Percentiles rank a stretch among this genome's conserved stretches.
phyloP scores from a whole-genome alignment of 768 basidiomycete species.

The Phaeotremella fagi region DNA sequence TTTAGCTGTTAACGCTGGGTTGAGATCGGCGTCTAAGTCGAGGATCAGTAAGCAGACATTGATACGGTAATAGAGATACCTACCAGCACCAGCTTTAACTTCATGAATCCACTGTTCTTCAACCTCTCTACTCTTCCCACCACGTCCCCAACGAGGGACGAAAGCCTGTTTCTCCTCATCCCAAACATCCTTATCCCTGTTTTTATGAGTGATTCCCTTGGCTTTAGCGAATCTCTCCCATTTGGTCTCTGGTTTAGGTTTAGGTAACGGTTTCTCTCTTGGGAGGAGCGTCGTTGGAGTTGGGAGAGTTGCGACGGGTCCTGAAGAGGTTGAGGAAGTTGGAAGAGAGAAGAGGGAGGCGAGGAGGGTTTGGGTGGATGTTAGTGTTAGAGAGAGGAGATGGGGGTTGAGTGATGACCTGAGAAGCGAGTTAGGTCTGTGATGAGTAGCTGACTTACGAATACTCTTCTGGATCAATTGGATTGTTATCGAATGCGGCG shows the following conservation, averaged over 20 bases:
- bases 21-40: constrained; percentile 66
- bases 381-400: constrained; percentile 67
- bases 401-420: constrained; percentile 62
- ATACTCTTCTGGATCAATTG: constrained; percentile 79
- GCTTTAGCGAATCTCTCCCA: constrained; percentile 94
- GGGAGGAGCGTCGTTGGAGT: constrained; percentile 71
- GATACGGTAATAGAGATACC: constrained; percentile 8
- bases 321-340: constrained; percentile 56
- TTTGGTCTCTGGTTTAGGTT: constrained; percentile 86
- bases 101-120: constrained; percentile 90
- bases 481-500: constrained; percentile 79
- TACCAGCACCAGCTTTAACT: constrained; percentile 80
- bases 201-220: constrained; percentile 83
- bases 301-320: constrained; percentile 78
- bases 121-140: constrained; percentile 74
- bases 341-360: constrained; percentile 77
- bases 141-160: constrained; percentile 82
- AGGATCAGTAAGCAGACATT: neutral
- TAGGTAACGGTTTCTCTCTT: constrained; percentile 85
- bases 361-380: constrained; percentile 75
- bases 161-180: constrained; percentile 93
- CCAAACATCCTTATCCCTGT: constrained; percentile 75
- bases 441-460: constrained; percentile 55
- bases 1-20: constrained; percentile 71
- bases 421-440: no score